Evolutionary conservation across 768 basidiomycete species (phyloP).

Genomic region (Pisolithus microcarpus): DNA sequence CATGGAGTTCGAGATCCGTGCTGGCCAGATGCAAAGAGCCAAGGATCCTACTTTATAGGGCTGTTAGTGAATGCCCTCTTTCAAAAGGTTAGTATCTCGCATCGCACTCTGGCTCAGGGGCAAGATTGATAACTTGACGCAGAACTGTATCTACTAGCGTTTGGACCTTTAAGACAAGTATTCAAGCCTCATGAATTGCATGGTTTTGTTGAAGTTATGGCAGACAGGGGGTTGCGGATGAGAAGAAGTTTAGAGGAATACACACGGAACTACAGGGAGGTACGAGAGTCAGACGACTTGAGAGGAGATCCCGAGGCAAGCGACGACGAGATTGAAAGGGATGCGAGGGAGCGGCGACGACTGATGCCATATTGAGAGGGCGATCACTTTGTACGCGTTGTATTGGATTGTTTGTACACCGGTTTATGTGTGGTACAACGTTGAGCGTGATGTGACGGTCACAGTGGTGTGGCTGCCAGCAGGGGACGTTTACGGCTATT

Average conservation of each 20-base stretch:
- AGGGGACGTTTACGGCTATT: too few species aligned
- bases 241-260: slow-evolving; percentile 52
- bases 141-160: slow-evolving; percentile 77
- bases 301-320: slow-evolving; percentile 19
- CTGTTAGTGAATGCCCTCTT: slow-evolving; percentile 67
- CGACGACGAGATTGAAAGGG: slow-evolving; percentile 52
- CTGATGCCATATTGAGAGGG: slow-evolving; percentile 52
- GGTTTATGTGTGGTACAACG: background rate
- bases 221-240: slow-evolving; percentile 62
- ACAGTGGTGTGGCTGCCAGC: slow-evolving; percentile 3
- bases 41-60: slow-evolving; percentile 70
- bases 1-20: slow-evolving; percentile 70
- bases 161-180: slow-evolving; percentile 57
- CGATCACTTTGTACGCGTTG: background rate
- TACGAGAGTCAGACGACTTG: slow-evolving; percentile 20
- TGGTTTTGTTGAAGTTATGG: slow-evolving; percentile 65
- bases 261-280: slow-evolving; percentile 6
- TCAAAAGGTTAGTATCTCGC: slow-evolving; percentile 50
- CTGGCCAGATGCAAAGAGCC: slow-evolving; percentile 49
- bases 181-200: slow-evolving; percentile 57
- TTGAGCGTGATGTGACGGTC: slow-evolving; percentile 1
- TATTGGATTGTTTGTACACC: slow-evolving; percentile 9
- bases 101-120: background rate
- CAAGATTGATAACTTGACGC: slow-evolving; percentile 8
- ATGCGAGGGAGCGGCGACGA: slow-evolving; percentile 51